phyloP scores from a whole-genome alignment of 352 stramenopile species.

The Phytophthora idaei region DNA sequence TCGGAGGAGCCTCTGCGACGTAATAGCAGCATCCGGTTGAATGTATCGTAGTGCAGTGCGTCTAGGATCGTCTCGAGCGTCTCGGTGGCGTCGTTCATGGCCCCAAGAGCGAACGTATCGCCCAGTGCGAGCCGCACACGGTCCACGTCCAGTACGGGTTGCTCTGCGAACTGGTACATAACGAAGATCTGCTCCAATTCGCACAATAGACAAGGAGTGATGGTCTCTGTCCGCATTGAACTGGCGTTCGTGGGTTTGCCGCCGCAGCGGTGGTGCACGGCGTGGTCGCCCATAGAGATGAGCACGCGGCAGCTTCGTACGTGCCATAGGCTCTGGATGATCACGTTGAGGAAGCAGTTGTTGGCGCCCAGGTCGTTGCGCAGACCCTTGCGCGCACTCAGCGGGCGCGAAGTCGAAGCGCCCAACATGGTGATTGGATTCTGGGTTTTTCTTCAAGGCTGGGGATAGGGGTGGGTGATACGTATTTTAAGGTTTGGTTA shows the following conservation, averaged over 20 bases:
- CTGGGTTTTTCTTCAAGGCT: background rate
- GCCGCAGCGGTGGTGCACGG: constrained; percentile 67
- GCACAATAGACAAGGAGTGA: constrained; percentile 69
- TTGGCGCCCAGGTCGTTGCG: constrained; percentile 86
- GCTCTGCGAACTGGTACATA: constrained; percentile 84
- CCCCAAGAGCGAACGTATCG: constrained; percentile 70
- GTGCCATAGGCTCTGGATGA: constrained; percentile 92
- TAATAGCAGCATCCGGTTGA: constrained; percentile 74
- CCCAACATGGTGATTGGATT: constrained; percentile 1
- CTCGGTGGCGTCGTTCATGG: constrained; percentile 88
- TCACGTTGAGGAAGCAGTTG: constrained; percentile 93
- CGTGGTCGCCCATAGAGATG: constrained; percentile 80
- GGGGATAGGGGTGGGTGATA: background rate
- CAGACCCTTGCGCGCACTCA: constrained; percentile 79
- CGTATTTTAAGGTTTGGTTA: background rate
- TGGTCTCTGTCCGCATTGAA: constrained; percentile 3
- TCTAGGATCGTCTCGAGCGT: constrained; percentile 84
- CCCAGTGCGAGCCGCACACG: constrained; percentile 71
- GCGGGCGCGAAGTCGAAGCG: constrained; percentile 10
- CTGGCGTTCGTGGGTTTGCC: constrained; percentile 41
- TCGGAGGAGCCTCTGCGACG: constrained; percentile 25
- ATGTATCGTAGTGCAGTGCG: constrained; percentile 79
- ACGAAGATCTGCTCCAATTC: constrained; percentile 88
- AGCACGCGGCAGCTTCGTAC: constrained; percentile 84
- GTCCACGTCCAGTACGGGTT: constrained; percentile 75